Conservation (phyloP, 73 alveolate genomes). For the Symbiodinium natans region DNA sequence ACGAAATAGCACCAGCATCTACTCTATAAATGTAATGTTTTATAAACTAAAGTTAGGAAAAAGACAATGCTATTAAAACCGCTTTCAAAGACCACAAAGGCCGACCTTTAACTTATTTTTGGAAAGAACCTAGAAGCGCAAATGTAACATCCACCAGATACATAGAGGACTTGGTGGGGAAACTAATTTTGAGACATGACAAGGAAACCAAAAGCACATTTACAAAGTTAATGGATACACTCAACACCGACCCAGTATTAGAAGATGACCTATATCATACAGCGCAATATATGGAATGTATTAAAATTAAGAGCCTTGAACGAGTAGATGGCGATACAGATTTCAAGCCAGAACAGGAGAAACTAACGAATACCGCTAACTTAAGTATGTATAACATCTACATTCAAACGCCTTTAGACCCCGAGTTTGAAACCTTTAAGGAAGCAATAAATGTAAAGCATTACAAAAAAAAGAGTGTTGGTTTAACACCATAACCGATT, state of each 20-base stretch:
- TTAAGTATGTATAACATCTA: neutral
- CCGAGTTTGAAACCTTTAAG: conserved; percentile 20
- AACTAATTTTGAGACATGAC: neutral
- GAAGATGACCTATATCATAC: neutral
- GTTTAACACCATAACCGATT: conserved; percentile 32
- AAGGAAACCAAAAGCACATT: neutral
- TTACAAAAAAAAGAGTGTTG: neutral
- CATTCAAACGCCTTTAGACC: neutral
- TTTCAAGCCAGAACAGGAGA: neutral
- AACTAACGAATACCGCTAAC: neutral
- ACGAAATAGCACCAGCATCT: neutral
- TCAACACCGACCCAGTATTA: neutral
- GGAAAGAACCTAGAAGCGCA: neutral
- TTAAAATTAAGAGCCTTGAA: neutral
- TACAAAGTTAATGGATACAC: neutral
- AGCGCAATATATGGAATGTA: neutral
- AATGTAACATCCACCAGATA: neutral
- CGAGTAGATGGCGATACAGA: neutral
- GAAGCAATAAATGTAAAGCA: conserved; percentile 9
- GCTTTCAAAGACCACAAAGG: neutral
- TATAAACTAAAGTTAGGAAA: neutral
- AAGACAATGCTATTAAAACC: neutral
- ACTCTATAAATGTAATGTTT: neutral
- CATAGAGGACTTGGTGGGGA: neutral
- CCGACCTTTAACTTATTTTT: neutral